phyloP scores from a whole-genome alignment of 2,329 filamentous ascomycete genomes.

The Hypoxylon sp. region DNA sequence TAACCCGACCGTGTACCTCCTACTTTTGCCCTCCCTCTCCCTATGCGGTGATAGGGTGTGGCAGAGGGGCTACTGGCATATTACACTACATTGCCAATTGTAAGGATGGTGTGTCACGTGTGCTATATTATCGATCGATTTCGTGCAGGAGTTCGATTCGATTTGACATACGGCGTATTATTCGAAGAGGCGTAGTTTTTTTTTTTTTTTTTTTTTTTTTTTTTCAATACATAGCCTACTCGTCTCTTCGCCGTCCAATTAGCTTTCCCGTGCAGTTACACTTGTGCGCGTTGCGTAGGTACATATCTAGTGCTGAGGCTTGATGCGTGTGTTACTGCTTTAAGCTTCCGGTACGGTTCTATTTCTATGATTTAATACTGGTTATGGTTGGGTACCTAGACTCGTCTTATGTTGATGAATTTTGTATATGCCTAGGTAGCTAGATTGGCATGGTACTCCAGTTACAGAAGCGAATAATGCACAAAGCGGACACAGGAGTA shows the following conservation, averaged over 20 bases:
- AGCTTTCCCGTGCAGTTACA: background rate
- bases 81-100: background rate
- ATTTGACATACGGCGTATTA: background rate
- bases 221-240: too few relatives aligned
- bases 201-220: too few relatives aligned
- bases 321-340: slow-evolving; percentile 1
- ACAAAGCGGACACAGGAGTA: background rate
- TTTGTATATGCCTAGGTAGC: background rate
- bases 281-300: background rate
- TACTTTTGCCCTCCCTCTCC: background rate
- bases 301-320: slow-evolving; percentile 13
- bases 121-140: slow-evolving; percentile 14
- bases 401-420: background rate
- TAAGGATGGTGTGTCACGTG: slow-evolving; percentile 1
- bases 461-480: background rate
- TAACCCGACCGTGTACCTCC: slow-evolving; percentile 2
- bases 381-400: background rate
- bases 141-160: slow-evolving; percentile 7
- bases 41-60: background rate
- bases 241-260: slow-evolving; percentile 4
- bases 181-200: background rate
- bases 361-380: slow-evolving; percentile 7
- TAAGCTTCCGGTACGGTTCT: background rate
- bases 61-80: slow-evolving; percentile 2
- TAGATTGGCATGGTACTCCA: background rate